Evolutionary conservation across 306 rosid species (phyloP).

Genomic region (Cyamopsis tetragonoloba): DNA sequence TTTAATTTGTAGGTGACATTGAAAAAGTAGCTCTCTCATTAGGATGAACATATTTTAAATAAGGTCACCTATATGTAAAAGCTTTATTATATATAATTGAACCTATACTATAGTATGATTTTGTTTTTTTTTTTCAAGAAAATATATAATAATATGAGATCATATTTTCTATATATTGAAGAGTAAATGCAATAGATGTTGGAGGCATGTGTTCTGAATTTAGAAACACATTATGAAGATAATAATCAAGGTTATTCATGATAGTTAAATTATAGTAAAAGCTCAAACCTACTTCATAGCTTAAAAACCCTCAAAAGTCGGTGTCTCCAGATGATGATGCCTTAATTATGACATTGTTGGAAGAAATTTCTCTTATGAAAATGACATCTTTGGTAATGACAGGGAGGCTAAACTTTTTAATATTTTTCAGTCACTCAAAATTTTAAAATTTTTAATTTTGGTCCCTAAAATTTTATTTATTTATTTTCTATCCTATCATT

Average conservation of each 20-base stretch:
- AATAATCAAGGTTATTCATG: slow-evolving; percentile 32
- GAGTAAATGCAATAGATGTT: background rate
- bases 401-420: too few relatives aligned
- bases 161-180: slow-evolving; percentile 38
- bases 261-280: slow-evolving; percentile 24
- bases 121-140: too few relatives aligned
- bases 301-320: slow-evolving; percentile 34
- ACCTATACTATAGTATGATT: background rate
- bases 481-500: too few relatives aligned
- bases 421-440: too few relatives aligned
- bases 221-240: slow-evolving; percentile 27
- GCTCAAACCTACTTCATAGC: slow-evolving; percentile 27
- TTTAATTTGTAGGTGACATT: slow-evolving; percentile 32
- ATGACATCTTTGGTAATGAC: slow-evolving; percentile 26
- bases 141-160: slow-evolving; percentile 11
- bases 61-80: slow-evolving; percentile 20
- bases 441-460: too few relatives aligned
- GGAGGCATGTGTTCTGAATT: slow-evolving; percentile 12
- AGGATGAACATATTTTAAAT: slow-evolving; percentile 24
- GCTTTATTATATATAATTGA: slow-evolving; percentile 13
- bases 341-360: slow-evolving; percentile 30
- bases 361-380: slow-evolving; percentile 18
- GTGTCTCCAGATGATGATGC: slow-evolving; percentile 31
- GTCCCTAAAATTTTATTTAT: too few relatives aligned
- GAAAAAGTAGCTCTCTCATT: slow-evolving; percentile 26